These are phyloP conservation scores for Nymphaea thermarum DNA, from an alignment of 164 flowering plant species.

Conservation along the genomic window DNA sequence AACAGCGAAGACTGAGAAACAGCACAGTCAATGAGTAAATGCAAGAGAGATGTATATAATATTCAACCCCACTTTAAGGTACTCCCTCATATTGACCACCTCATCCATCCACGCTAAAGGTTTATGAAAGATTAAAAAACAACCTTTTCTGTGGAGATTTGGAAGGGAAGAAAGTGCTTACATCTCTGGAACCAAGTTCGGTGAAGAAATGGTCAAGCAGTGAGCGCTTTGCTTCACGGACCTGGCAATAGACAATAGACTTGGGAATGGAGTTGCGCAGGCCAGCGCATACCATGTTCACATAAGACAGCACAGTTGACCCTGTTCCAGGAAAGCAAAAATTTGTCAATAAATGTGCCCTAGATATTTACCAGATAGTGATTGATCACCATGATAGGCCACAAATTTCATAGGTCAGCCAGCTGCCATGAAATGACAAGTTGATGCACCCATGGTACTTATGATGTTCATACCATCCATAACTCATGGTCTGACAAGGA, in stretches of 20 bases:
- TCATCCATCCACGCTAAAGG: too few relatives aligned
- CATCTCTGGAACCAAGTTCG: slow-evolving; percentile 72
- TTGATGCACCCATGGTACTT: neutral
- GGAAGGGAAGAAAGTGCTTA: slow-evolving; percentile 10
- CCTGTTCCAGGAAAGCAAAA: slow-evolving; percentile 29
- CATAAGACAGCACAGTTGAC: slow-evolving; percentile 70
- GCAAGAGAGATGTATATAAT: too few relatives aligned
- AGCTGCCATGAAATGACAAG: neutral
- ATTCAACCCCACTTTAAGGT: too few relatives aligned
- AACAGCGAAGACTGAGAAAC: too few relatives aligned
- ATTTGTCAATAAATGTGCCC: neutral
- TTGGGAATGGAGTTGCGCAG: slow-evolving; percentile 83
- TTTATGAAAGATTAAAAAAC: too few relatives aligned
- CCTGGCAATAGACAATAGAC: slow-evolving; percentile 74
- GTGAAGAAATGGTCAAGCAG: slow-evolving; percentile 80
- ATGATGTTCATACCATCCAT: too few relatives aligned
- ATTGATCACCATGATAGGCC: neutral
- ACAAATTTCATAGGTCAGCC: neutral
- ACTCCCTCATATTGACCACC: too few relatives aligned
- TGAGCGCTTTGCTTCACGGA: slow-evolving; percentile 80
- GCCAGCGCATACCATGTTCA: slow-evolving; percentile 66
- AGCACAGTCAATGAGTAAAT: too few relatives aligned
- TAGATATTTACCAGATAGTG: too few relatives aligned
- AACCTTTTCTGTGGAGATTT: neutral
- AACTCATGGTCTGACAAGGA: too few relatives aligned